phyloP scores from a whole-genome alignment of 2,329 filamentous ascomycete genomes.

The Fusarium virguliforme region DNA sequence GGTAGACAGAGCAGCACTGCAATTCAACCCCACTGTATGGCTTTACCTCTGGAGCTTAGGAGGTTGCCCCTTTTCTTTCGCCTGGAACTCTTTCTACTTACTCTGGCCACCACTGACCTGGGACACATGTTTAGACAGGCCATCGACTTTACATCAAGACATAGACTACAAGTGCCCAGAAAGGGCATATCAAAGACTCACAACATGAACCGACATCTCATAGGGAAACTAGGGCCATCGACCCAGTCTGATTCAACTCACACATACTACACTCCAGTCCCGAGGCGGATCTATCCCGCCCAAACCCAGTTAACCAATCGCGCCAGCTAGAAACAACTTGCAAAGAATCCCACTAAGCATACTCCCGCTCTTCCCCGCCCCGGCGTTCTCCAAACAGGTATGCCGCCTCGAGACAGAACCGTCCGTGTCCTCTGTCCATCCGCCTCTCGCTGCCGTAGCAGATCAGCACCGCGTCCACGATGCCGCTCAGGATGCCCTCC shows the following conservation, averaged over 20 bases:
- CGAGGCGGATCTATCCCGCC: constrained; percentile 40
- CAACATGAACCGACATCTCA: background rate
- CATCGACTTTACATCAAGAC: background rate
- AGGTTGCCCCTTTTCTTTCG: no score
- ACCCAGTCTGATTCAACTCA: constrained; percentile 16
- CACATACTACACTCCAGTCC: constrained; percentile 8
- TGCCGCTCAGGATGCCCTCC: constrained; percentile 89
- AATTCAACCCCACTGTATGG: no score
- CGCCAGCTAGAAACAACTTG: constrained; percentile 37
- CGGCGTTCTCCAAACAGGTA: constrained; percentile 84
- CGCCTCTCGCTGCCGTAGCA: constrained; percentile 94
- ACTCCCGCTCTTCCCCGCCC: constrained; percentile 51
- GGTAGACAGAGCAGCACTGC: no score
- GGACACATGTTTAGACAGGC: no score
- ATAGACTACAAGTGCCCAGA: background rate
- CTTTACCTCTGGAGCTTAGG: no score
- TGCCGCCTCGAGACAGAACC: constrained; percentile 93
- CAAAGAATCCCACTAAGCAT: constrained; percentile 43
- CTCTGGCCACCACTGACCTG: no score
- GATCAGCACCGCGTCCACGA: constrained; percentile 89
- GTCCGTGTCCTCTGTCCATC: constrained; percentile 76
- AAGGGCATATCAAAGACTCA: background rate
- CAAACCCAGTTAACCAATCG: constrained; percentile 23
- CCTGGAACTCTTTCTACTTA: no score
- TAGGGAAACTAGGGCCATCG: background rate